Evolutionary conservation across 805 yeast genomes (phyloP).

Genomic region (Kodamaea kakaduensis): DNA sequence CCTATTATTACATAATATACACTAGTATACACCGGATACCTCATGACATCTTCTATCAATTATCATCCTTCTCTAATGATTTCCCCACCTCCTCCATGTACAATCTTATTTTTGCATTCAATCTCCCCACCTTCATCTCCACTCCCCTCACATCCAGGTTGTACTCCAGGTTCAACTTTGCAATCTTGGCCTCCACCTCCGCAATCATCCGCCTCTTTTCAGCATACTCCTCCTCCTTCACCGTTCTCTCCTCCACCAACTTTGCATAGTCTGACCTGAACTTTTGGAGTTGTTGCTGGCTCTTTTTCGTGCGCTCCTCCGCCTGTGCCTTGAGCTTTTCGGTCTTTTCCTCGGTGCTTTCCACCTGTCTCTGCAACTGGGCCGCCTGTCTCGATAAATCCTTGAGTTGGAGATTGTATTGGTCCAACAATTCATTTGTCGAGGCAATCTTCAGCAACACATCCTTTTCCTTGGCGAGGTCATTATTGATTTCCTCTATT

Average conservation of each 20-base stretch:
- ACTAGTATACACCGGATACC: constrained; percentile 11
- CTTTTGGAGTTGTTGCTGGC: constrained; percentile 39
- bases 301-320: constrained; percentile 40
- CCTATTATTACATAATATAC: constrained; percentile 9
- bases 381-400: constrained; percentile 41
- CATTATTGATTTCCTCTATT: constrained; percentile 48
- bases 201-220: constrained; percentile 46
- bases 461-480: constrained; percentile 41
- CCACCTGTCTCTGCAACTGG: constrained; percentile 49
- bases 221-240: constrained; percentile 46
- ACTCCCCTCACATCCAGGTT: constrained; percentile 52
- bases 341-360: constrained; percentile 46
- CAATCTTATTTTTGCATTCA: constrained; percentile 51
- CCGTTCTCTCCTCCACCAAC: constrained; percentile 45
- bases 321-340: constrained; percentile 42
- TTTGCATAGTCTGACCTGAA: constrained; percentile 46
- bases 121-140: constrained; percentile 49
- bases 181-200: constrained; percentile 39
- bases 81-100: constrained; percentile 52
- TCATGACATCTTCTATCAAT: neutral
- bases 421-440: constrained; percentile 40
- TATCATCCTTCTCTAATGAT: constrained; percentile 11
- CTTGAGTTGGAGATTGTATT: constrained; percentile 30
- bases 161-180: constrained; percentile 37
- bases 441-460: constrained; percentile 34